Conservation (phyloP, 2,329 filamentous ascomycete species). For the Diplocarpon rosae region DNA sequence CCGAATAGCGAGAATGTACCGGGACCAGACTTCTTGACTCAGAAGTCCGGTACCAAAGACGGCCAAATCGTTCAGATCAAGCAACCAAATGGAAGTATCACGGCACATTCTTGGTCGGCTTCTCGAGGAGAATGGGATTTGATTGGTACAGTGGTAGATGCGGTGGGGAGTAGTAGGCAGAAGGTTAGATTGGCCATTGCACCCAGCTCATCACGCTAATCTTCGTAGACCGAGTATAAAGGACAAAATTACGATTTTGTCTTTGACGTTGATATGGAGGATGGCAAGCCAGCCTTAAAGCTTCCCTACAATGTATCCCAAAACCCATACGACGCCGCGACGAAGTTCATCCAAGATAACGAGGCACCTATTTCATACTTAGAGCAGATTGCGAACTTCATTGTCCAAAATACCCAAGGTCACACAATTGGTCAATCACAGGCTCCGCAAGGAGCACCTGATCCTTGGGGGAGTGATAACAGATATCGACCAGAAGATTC, state of each 20-base stretch:
- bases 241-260: constrained; percentile 93
- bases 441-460: constrained; percentile 34
- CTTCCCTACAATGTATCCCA: constrained; percentile 89
- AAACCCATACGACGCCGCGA: constrained; percentile 84
- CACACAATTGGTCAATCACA: constrained; percentile 62
- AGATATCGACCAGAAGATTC: constrained; percentile 67
- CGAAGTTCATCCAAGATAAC: constrained; percentile 82
- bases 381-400: constrained; percentile 88
- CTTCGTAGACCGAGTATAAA: constrained; percentile 45
- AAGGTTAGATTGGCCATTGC: constrained; percentile 36
- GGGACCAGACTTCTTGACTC: constrained; percentile 73
- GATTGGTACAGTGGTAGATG: constrained; percentile 89
- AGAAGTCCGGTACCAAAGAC: constrained; percentile 83
- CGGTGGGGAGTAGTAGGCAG: constrained; percentile 69
- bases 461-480: constrained; percentile 69
- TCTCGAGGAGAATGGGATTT: constrained; percentile 65
- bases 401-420: constrained; percentile 79
- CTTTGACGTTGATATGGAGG: constrained; percentile 92
- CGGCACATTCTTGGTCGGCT: constrained; percentile 77
- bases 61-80: constrained; percentile 90
- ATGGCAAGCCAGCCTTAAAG: constrained; percentile 84
- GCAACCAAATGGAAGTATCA: constrained; percentile 69
- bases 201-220: neutral
- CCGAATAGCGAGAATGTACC: constrained; percentile 90
- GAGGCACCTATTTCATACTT: constrained; percentile 79